Evolutionary conservation across 1,139 yeast genomes (phyloP), one percentile per base, ranked within the genome.

Genomic region (Magnusiomyces tetraspermus): DNA sequence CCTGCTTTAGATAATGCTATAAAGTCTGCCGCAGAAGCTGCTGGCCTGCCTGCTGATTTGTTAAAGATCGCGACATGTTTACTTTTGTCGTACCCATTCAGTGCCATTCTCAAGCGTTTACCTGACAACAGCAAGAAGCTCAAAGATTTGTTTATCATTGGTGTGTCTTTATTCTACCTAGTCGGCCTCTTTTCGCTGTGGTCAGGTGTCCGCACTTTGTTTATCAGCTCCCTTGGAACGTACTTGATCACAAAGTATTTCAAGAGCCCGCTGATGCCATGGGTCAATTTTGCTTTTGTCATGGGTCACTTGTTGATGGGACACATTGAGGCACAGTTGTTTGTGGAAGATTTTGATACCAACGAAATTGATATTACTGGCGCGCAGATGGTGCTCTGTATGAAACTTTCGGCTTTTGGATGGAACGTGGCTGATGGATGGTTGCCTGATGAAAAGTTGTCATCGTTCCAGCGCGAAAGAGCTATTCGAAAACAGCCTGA

Each of bases 301-400:
- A 85, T 94, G 95, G 74, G 77, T 11, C 90, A 85, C 60, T 74
- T 94, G 67, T 82, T 89, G 4, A 66, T 76, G 58, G 86, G 80
- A 61, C 97, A 90, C 66, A 62, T 87, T 46, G 69, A 74, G 51
- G 78, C 80, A 13, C 96, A 89, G 64, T 81, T 85, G 63, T 77
- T 78, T 63, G 74, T 72, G 17, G 72, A 68, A 21, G 69, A 59
- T 2, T 78, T 77, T 59, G 85, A 85, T 60, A 76, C 79, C 3
- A 71, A 78, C 3, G 75, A 75, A 46, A 79, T 86, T 57, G 97
- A 92, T 64, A 85, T 90, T 58, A 87, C 97, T 0, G 97, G 97
- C 5, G 87, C 97, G 1, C 96, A 90, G 63, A 94, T 94, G 99
- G 96, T 94, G 30, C 70, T 94, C 65, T 95, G 88, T 48, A 90